Conservation (phyloP, 192 early-diverging fungal species). For the Gamsiella multidivaricata region DNA sequence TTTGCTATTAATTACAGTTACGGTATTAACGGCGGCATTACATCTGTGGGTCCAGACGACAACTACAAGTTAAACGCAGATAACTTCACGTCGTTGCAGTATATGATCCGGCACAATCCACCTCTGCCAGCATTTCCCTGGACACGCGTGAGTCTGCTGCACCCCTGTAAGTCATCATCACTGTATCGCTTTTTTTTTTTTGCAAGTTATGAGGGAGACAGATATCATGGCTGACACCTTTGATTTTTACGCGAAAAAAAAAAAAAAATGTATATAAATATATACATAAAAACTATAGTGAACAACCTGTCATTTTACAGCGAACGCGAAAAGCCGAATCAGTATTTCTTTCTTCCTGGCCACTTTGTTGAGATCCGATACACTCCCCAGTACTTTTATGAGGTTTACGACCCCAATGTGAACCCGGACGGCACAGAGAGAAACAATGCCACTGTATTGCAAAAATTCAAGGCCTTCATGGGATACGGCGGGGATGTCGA, state of each 20-base stretch:
- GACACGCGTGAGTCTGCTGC: too few species aligned
- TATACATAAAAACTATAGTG: neutral
- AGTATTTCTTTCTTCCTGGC: conserved; percentile 30
- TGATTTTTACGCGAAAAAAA: too few species aligned
- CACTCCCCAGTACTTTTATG: conserved; percentile 4
- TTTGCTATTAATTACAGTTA: neutral
- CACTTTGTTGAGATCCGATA: conserved; percentile 30
- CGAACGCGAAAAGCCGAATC: conserved; percentile 8
- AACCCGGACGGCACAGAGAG: neutral
- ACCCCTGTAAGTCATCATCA: too few species aligned
- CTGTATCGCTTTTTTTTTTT: too few species aligned
- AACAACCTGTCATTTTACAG: too few species aligned
- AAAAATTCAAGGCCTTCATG: neutral
- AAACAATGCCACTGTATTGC: neutral
- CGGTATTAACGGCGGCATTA: neutral
- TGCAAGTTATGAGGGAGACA: too few species aligned
- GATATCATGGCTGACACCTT: too few species aligned
- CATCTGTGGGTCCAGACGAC: too few species aligned
- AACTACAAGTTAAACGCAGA: too few species aligned
- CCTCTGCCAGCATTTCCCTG: too few species aligned
- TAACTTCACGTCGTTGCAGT: too few species aligned
- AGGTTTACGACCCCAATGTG: neutral
- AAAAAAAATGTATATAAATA: neutral
- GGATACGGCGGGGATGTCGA: neutral
- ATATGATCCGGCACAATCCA: too few species aligned